Evolutionary conservation across 1,284 basidiomycete species (phyloP).

Genomic region (Naganishia liquefaciens): DNA sequence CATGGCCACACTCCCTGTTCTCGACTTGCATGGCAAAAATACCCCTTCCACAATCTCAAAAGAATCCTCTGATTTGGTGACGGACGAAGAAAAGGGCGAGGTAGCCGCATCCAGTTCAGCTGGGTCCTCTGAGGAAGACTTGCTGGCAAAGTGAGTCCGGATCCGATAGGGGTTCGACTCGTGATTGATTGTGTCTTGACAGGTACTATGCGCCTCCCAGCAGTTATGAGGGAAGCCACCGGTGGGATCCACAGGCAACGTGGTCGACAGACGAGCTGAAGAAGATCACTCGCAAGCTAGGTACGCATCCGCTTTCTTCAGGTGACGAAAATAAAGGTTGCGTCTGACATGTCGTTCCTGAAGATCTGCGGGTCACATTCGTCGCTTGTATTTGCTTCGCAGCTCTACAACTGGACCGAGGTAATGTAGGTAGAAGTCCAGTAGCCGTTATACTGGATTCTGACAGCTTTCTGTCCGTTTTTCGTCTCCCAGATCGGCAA

Average conservation of each 20-base stretch:
- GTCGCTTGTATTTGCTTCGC: slow-evolving; percentile 47
- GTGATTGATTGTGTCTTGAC: neutral
- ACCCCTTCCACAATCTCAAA: slow-evolving; percentile 4
- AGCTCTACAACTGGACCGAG: slow-evolving; percentile 45
- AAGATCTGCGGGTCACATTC: slow-evolving; percentile 39
- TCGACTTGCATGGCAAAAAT: slow-evolving; percentile 18
- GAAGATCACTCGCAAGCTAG: slow-evolving; percentile 42
- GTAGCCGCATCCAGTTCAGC: neutral
- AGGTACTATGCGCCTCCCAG: slow-evolving; percentile 44
- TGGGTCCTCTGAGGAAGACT: slow-evolving; percentile 9
- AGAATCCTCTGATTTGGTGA: neutral
- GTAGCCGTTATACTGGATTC: too few species aligned
- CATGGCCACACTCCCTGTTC: slow-evolving; percentile 8
- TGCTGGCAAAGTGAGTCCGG: slow-evolving; percentile 19
- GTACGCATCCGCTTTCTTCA: slow-evolving; percentile 27
- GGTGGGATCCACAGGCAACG: slow-evolving; percentile 49
- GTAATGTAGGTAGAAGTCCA: slow-evolving; percentile 39
- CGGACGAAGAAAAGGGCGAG: slow-evolving; percentile 25
- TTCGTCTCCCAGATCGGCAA: slow-evolving; percentile 39
- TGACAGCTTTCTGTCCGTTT: too few species aligned
- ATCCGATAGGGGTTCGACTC: neutral
- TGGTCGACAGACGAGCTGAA: slow-evolving; percentile 52
- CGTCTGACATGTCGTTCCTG: neutral
- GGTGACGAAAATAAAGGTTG: too few species aligned
- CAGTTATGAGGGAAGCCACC: slow-evolving; percentile 46